Percentiles rank a stretch among this genome's conserved stretches.
These are phyloP conservation scores for Dorcoceras hygrometricum DNA, from an alignment of 257 asterid species.

Conservation along the genomic window DNA sequence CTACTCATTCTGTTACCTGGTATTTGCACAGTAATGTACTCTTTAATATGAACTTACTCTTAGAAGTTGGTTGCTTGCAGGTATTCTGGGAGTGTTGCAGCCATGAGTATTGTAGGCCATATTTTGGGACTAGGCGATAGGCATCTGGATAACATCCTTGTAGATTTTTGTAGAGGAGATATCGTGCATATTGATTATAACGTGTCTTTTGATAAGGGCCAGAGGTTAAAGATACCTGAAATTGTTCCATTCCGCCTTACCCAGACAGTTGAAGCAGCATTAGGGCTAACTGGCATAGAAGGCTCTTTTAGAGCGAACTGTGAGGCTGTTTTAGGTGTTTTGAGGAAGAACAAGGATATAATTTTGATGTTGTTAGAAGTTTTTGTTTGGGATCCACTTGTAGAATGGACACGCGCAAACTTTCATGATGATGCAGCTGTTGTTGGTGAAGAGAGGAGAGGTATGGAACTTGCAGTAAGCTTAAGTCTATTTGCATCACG, in stretches of 20 bases:
- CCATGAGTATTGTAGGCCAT: constrained; percentile 96
- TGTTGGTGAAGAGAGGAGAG: constrained; percentile 97
- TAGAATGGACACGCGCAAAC: constrained; percentile 98
- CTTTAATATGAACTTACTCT: constrained; percentile 8
- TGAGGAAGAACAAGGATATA: constrained; percentile 92
- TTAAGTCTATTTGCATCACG: constrained; percentile 96
- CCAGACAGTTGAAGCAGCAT: constrained; percentile 92
- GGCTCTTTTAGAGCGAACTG: constrained; percentile 92
- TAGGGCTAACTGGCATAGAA: constrained; percentile 93
- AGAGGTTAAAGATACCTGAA: constrained; percentile 91
- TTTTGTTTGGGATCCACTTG: constrained; percentile 99
- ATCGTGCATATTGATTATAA: constrained; percentile 95
- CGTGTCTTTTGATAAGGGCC: constrained; percentile 99
- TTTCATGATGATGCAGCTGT: constrained; percentile 98
- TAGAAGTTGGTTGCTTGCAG: constrained; percentile 43
- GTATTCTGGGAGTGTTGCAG: constrained; percentile 92
- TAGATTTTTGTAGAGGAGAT: constrained; percentile 91
- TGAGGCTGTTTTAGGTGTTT: constrained; percentile 84
- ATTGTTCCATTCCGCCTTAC: constrained; percentile 98
- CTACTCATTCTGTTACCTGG: constrained; percentile 13
- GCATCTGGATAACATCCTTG: constrained; percentile 94
- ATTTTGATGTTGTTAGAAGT: constrained; percentile 86
- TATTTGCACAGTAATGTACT: constrained; percentile 15
- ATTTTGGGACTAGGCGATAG: constrained; percentile 96
- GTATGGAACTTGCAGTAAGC: constrained; percentile 99